Conservation (phyloP, 345 rosid genomes). For the Populus davidiana region DNA sequence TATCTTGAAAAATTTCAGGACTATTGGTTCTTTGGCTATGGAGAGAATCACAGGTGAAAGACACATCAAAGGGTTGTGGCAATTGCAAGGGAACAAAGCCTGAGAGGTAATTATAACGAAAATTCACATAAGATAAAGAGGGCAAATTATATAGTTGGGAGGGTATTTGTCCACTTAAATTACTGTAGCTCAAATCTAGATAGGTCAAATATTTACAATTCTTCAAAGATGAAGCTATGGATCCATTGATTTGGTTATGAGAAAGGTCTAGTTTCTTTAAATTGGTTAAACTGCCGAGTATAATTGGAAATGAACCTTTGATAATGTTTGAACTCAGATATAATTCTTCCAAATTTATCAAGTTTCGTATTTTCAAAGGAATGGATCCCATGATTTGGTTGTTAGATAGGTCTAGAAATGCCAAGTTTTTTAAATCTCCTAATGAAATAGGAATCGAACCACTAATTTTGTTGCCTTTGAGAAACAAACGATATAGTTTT, state of each 20-base stretch:
- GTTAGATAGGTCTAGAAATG: accelerated
- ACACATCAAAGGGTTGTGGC: no score
- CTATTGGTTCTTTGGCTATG: neutral
- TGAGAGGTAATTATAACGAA: neutral
- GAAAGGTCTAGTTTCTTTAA: neutral
- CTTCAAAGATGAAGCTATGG: neutral
- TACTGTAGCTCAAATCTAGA: no score
- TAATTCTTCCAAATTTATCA: neutral
- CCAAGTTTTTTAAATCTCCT: no score
- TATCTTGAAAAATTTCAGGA: no score
- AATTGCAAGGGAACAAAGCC: neutral
- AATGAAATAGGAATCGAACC: no score
- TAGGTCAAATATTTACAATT: no score
- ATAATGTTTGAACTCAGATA: neutral
- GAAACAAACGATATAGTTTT: no score
- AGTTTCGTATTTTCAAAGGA: neutral
- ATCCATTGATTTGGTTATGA: neutral
- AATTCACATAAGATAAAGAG: neutral
- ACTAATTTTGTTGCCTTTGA: no score
- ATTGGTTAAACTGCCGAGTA: no score
- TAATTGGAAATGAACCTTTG: no score
- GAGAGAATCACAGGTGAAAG: neutral
- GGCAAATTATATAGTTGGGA: no score
- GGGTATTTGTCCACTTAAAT: no score
- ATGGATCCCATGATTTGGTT: neutral